phyloP scores from a whole-genome alignment of 2,329 filamentous ascomycete species.

The Raffaelea deltoideospora region DNA sequence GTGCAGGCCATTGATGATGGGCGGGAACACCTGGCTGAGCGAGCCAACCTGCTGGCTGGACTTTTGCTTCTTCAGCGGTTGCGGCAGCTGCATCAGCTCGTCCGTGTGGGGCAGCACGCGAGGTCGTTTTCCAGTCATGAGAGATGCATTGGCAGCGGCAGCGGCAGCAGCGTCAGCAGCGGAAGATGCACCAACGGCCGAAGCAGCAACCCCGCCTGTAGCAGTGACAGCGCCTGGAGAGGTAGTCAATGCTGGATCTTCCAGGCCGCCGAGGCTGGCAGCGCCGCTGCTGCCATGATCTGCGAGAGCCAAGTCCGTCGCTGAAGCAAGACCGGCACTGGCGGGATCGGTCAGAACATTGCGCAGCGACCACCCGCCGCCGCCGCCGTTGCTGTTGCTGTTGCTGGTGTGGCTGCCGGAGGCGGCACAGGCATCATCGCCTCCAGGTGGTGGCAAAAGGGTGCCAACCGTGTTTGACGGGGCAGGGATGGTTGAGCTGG shows the following conservation, averaged over 20 bases:
- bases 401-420: neutral
- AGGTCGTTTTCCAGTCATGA: constrained; percentile 6
- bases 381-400: neutral
- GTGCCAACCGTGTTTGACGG: too few species aligned
- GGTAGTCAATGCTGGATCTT: constrained; percentile 12
- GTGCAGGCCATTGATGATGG: constrained; percentile 49
- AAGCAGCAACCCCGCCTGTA: too few species aligned
- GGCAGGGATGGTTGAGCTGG: constrained; percentile 12
- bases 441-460: too few species aligned
- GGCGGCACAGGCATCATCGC: too few species aligned
- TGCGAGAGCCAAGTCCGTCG: too few species aligned
- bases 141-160: too few species aligned
- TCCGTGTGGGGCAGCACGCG: constrained; percentile 29
- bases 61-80: constrained; percentile 50
- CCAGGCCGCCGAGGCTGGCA: constrained; percentile 15
- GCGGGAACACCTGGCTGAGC: constrained; percentile 31
- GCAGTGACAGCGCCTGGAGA: too few species aligned
- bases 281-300: too few species aligned
- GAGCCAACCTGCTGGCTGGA: constrained; percentile 31
- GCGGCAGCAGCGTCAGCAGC: too few species aligned
- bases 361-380: too few species aligned
- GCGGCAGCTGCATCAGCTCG: constrained; percentile 47
- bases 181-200: too few species aligned
- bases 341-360: too few species aligned
- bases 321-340: neutral